Base-by-base conservation (phyloP, 2,329 filamentous ascomycete genomes). In the Raffaelea albimanens region DNA sequence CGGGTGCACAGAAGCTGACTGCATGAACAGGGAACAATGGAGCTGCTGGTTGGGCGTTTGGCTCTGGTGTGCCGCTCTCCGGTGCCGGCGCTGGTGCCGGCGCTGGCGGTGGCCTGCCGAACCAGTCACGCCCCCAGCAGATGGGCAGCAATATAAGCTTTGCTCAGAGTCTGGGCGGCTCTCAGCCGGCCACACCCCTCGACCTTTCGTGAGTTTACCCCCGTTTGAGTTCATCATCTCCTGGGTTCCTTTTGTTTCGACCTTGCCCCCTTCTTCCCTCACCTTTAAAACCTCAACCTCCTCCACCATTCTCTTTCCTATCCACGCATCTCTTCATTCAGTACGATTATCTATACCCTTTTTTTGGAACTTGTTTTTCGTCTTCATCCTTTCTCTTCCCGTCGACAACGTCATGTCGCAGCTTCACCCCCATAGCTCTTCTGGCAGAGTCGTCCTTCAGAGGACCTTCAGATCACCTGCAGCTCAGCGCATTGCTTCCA, bases 91-190 rank as follows among this genome's bases (percentile, higher is more conserved):
- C 25, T 13, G 67, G 66, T 56, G 70, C 70, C 57, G 68, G 25
- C 25, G 25, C 50, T 51, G 38, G 52, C 46, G 29, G 67, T n/a
- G 45, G 69, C 40, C 67, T 80, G 49, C 75, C 71, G 58, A 78
- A 70, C 53, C 67, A 71, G 44, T 63, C 68, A 47, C 69, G 50
- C 18, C 43, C 47, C n/a, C 52, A 49, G 47, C 72, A 79, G 66
- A 64, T 78, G 58, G 71, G 73, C 52, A 19, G 14, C 56, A 80
- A 75, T 61, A 67, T 80, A 50, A 83, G 79, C 63, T 83, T 83
- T 64, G 79, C 80, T 43, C 80, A 83, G 61, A 83, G 78, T 59
- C 67, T 83, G 58, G 74, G 73, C 58, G 76, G 76, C 52, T 81
- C 79, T 49, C 78, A 82, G 63, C 73, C 76, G 56, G 68, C 75